Evolutionary conservation across 352 stramenopile genomes (phyloP).

Genomic region (Phytophthora crassamura): DNA sequence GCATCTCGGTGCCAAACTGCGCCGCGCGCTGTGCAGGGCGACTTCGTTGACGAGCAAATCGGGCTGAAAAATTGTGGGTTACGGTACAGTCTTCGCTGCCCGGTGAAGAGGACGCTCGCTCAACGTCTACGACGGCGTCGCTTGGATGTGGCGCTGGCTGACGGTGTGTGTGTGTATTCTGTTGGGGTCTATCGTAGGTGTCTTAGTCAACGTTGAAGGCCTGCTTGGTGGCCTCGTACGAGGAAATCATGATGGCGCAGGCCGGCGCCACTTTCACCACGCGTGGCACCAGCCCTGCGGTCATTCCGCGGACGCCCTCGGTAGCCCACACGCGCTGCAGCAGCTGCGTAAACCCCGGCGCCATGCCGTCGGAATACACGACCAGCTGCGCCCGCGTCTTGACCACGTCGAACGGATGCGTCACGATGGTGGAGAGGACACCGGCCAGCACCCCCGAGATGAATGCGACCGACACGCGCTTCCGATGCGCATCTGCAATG

Average conservation of each 20-base stretch:
- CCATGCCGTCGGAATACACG: slow-evolving; percentile 46
- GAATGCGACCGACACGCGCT: slow-evolving; percentile 73
- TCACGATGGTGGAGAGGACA: slow-evolving; percentile 88
- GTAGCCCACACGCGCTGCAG: slow-evolving; percentile 51
- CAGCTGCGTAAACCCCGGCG: slow-evolving; percentile 43
- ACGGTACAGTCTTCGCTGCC: background rate
- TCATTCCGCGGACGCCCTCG: slow-evolving; percentile 56
- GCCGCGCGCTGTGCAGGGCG: background rate
- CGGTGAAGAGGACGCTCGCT: background rate
- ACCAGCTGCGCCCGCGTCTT: slow-evolving; percentile 91
- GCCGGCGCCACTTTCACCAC: slow-evolving; percentile 77
- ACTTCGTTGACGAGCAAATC: slow-evolving; percentile 37
- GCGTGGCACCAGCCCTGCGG: slow-evolving; percentile 56
- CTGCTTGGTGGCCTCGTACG: slow-evolving; percentile 75
- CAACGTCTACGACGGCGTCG: no score
- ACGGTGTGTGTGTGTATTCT: no score
- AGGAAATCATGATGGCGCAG: slow-evolving; percentile 85
- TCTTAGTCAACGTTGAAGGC: slow-evolving; percentile 49
- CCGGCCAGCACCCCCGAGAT: slow-evolving; percentile 84
- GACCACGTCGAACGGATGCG: slow-evolving; percentile 96
- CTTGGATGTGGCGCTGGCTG: no score
- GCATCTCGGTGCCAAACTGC: background rate
- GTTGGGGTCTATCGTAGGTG: slow-evolving; percentile 5
- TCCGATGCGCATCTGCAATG: slow-evolving; percentile 35
- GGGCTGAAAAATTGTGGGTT: slow-evolving; percentile 30